A percentile compares a stretch with the other conserved stretches of the same genome.
phyloP scores from a whole-genome alignment of 129 eudicot species.

The Heracleum sosnowskyi region DNA sequence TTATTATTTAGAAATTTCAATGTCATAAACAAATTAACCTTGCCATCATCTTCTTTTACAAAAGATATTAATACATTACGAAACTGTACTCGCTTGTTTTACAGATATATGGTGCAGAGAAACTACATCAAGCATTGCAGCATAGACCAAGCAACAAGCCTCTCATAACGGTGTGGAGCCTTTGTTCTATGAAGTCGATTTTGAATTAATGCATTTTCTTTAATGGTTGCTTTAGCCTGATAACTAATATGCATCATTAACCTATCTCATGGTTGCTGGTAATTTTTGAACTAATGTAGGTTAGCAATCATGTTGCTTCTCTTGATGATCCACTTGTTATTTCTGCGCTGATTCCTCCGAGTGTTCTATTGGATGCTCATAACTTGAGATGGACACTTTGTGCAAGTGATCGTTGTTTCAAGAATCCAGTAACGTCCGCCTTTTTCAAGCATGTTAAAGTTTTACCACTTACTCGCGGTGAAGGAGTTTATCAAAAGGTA shows the following conservation, averaged over 20 bases:
- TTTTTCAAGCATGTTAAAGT: slow-evolving; percentile 75
- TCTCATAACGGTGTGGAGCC: slow-evolving; percentile 49
- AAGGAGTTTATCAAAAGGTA: slow-evolving; percentile 85
- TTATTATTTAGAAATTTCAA: not conserved
- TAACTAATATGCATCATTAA: not conserved
- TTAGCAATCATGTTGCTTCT: slow-evolving; percentile 84
- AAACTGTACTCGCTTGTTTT: not conserved
- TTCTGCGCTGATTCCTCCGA: slow-evolving; percentile 72
- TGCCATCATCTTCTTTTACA: not conserved
- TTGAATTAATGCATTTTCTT: not conserved
- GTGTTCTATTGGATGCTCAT: slow-evolving; percentile 60
- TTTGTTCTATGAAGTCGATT: not conserved
- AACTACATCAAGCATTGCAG: slow-evolving; percentile 41
- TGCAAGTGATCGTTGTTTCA: slow-evolving; percentile 79
- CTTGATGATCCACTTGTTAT: slow-evolving; percentile 78
- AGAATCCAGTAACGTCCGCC: slow-evolving; percentile 68
- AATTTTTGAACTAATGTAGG: slow-evolving; percentile 24
- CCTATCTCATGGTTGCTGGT: not conserved
- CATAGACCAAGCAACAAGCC: slow-evolving; percentile 49
- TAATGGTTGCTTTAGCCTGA: not conserved
- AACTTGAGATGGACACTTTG: slow-evolving; percentile 82
- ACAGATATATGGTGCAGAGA: slow-evolving; percentile 77
- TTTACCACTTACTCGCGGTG: slow-evolving; percentile 84
- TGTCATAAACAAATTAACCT: not conserved
- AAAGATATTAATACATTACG: not conserved